Conservation (phyloP, 2,329 filamentous ascomycete species). For the Juglanconis sp. region DNA sequence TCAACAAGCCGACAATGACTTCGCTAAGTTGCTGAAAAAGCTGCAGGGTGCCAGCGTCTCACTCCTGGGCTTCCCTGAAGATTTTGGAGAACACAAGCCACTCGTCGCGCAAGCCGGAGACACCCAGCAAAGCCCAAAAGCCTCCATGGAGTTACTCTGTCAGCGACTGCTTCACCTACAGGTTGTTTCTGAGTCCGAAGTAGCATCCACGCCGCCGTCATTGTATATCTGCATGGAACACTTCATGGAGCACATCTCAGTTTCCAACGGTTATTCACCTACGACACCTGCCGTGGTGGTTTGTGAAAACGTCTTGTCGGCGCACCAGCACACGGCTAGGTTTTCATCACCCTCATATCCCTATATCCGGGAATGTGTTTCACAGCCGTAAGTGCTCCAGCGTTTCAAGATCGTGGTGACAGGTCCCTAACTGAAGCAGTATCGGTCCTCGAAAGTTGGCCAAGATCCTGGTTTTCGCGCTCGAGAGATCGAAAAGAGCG, state of each 20-base stretch:
- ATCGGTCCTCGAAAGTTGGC: conserved; percentile 3
- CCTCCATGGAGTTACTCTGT: background rate
- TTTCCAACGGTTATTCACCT: background rate
- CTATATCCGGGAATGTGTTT: conserved; percentile 8
- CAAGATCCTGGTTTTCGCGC: background rate
- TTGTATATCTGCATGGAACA: conserved; percentile 7
- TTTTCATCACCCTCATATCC: background rate
- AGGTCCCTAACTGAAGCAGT: background rate
- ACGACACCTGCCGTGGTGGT: conserved; percentile 7
- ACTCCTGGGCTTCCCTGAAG: conserved; percentile 1
- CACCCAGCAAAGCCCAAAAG: background rate
- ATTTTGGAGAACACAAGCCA: background rate
- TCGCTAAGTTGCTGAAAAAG: background rate
- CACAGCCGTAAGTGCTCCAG: conserved; percentile 14
- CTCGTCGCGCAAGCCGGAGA: background rate
- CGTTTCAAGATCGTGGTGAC: background rate
- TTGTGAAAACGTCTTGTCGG: conserved; percentile 10
- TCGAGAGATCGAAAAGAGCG: background rate
- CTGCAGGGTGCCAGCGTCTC: background rate
- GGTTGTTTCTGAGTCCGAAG: conserved; percentile 1
- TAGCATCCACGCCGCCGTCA: background rate
- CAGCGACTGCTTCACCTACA: background rate
- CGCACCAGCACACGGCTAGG: background rate
- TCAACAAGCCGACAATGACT: background rate
- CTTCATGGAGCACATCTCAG: background rate